Base-by-base conservation (phyloP, 345 rosid species). In the Eucalyptus fibrosa region DNA sequence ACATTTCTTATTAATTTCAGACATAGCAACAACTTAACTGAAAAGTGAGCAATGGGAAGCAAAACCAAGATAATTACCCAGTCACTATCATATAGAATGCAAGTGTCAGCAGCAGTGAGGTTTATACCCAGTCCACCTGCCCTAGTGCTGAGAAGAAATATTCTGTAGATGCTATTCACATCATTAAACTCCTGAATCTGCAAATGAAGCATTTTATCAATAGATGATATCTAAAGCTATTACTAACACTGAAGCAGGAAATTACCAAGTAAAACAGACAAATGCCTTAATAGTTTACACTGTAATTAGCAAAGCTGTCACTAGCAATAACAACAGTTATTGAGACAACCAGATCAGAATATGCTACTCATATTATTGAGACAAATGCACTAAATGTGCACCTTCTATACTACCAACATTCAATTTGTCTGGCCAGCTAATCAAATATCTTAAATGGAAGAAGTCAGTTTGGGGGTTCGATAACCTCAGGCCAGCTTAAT, bases 91-190 rank as follows among this genome's bases (percentile, higher is more conserved):
- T 98, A 98, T 62, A 97, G 94, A 89, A 98, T 97, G 91, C 99
- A 98, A 24, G 99, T 98, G 90, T 97, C 99, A 42, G 99, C 99
- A 44, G 99, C 93, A 87, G 99, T 98, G 87, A 98, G 99, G 92
- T 98, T 98, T 91, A 98, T 98, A 72, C 99, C 99, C 90, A 98
- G 92, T 87, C 99, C 99, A 89, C 99, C 99, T 85, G 99, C 99
- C 93, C 99, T 96, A 28, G 98, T 97, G 93, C 99, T 98, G 83
- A 98, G 97, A 87, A 98, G 94, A 93, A 98, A 98, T 87, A 97
- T 92, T 81, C 96, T 93, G 67, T 9, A 95, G 50, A 88, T 92
- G 94, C 98, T 96, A 89, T 95, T 91, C 89, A 90, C 95, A 88
- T 96, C 96, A 88, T 96, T 98, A 91, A 98, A 98, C 62, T 95